phyloP scores from a whole-genome alignment of 768 basidiomycete species.

The Boletus fagicola region DNA sequence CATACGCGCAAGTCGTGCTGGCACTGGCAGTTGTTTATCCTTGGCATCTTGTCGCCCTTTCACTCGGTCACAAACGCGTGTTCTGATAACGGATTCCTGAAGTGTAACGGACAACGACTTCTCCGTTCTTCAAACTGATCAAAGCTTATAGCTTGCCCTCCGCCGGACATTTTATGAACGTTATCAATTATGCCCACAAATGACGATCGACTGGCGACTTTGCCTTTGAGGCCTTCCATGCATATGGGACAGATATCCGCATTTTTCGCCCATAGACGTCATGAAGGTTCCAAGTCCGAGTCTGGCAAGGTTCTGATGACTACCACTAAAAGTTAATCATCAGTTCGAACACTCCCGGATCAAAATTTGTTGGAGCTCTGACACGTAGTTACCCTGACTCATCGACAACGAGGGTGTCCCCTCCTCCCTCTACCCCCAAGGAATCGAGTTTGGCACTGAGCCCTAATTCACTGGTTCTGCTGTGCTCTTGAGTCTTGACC shows the following conservation, averaged over 20 bases:
- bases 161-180: slow-evolving; percentile 1
- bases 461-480: slow-evolving; percentile 45
- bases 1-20: background rate
- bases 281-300: no score
- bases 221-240: background rate
- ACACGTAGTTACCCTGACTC: slow-evolving; percentile 41
- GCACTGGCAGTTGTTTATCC: background rate
- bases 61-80: background rate
- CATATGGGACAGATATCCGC: background rate
- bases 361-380: background rate
- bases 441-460: slow-evolving; percentile 56
- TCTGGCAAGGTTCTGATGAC: no score
- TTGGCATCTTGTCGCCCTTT: background rate
- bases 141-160: background rate
- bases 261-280: background rate
- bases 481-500: slow-evolving; percentile 32
- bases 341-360: background rate
- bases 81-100: background rate
- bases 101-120: background rate
- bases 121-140: background rate
- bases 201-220: background rate
- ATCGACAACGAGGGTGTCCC: slow-evolving; percentile 47
- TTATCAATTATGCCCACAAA: background rate
- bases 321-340: background rate
- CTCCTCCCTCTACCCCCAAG: slow-evolving; percentile 46